These are phyloP conservation scores for Gentiana macrophylla DNA, from an alignment of 257 asterid species.

Conservation along the genomic window DNA sequence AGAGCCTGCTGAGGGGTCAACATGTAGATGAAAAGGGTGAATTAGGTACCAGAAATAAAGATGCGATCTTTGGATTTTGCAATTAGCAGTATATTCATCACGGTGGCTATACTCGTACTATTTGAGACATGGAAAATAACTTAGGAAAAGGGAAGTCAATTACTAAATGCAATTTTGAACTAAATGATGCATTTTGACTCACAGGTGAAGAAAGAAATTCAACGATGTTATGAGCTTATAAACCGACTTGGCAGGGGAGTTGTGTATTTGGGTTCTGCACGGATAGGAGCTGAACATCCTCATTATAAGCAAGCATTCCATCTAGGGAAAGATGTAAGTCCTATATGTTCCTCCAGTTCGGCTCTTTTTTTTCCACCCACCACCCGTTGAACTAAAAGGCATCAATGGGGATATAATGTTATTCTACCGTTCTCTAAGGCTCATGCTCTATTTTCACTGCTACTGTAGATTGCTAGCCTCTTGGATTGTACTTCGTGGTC, in stretches of 20 bases:
- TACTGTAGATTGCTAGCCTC: constrained; percentile 56
- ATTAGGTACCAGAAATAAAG: too few species aligned
- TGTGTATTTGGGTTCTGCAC: constrained; percentile 88
- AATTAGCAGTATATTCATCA: too few species aligned
- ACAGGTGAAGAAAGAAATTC: constrained; percentile 85
- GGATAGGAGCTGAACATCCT: constrained; percentile 67
- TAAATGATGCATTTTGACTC: constrained; percentile 4
- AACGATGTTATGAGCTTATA: constrained; percentile 71
- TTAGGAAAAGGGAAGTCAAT: too few species aligned
- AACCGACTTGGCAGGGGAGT: constrained; percentile 78
- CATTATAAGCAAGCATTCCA: constrained; percentile 50
- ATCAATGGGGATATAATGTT: too few species aligned
- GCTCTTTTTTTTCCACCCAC: not conserved
- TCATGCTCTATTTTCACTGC: constrained; percentile 4
- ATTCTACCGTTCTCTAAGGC: too few species aligned
- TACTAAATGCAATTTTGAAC: too few species aligned
- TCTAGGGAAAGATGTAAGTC: constrained; percentile 56
- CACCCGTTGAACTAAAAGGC: not conserved
- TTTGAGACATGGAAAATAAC: too few species aligned
- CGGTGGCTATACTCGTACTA: too few species aligned
- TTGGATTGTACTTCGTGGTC: constrained; percentile 87
- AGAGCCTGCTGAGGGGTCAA: too few species aligned
- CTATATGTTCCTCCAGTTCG: not conserved
- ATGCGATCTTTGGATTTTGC: too few species aligned
- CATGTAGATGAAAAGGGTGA: too few species aligned